Conservation (phyloP, 139 green algal species). For the Picochlorum sp. region DNA sequence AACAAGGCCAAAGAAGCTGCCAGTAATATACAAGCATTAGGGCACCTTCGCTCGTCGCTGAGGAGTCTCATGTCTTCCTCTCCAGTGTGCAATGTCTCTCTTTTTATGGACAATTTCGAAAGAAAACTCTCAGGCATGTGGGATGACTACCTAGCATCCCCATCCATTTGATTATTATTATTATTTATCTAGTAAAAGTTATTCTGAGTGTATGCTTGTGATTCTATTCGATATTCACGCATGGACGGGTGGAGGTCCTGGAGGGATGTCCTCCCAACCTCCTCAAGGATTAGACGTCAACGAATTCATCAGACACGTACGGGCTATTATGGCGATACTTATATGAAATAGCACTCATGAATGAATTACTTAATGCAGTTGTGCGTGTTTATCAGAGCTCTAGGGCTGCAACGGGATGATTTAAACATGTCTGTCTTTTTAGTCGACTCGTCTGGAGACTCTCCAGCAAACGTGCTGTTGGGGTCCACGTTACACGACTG, state of each 20-base stretch:
- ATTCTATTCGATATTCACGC: too few species aligned
- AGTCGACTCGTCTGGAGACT: not conserved
- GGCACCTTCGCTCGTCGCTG: slow-evolving; percentile 52
- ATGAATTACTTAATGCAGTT: not conserved
- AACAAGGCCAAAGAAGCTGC: slow-evolving; percentile 33
- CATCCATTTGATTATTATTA: not conserved
- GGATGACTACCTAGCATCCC: slow-evolving; percentile 23
- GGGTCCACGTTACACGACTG: too few species aligned
- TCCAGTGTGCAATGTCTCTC: slow-evolving; percentile 63
- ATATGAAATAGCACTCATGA: too few species aligned
- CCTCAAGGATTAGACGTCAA: too few species aligned
- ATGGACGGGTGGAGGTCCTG: too few species aligned
- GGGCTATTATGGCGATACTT: too few species aligned
- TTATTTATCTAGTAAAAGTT: not conserved
- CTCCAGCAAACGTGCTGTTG: too few species aligned
- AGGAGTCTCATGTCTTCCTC: slow-evolving; percentile 67
- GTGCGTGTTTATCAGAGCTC: not conserved
- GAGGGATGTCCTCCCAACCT: too few species aligned
- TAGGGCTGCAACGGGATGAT: not conserved
- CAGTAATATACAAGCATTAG: slow-evolving; percentile 29
- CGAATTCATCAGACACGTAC: too few species aligned
- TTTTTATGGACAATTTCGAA: slow-evolving; percentile 73
- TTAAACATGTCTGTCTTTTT: not conserved
- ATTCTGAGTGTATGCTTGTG: too few species aligned
- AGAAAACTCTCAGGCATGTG: slow-evolving; percentile 63